Percentiles rank a stretch among this genome's conserved stretches.
Conservation (phyloP, 108 stramenopile genomes). For the Cyclotella distinguenda region DNA sequence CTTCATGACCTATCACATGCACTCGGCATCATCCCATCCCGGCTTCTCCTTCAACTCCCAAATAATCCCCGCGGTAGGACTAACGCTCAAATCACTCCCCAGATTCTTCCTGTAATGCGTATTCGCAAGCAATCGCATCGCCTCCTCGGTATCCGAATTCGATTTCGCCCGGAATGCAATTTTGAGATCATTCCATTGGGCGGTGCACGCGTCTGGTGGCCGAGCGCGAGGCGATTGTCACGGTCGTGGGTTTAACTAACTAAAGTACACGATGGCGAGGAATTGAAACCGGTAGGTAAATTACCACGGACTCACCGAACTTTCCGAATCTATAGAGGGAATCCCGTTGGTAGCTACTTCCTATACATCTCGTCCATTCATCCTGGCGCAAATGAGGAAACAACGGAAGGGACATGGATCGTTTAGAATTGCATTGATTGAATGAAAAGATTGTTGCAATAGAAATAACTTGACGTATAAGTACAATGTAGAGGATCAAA, state of each 20-base stretch:
- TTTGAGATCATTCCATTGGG: slow-evolving; percentile 75
- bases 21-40: slow-evolving; percentile 66
- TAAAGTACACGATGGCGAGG: background rate
- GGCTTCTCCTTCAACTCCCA: slow-evolving; percentile 85
- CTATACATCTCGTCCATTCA: slow-evolving; percentile 81
- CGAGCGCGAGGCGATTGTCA: background rate
- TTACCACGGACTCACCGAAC: slow-evolving; percentile 42
- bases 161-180: slow-evolving; percentile 63
- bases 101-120: slow-evolving; percentile 67
- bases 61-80: slow-evolving; percentile 80
- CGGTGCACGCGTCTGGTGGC: slow-evolving; percentile 55
- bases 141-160: slow-evolving; percentile 47
- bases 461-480: too few relatives aligned
- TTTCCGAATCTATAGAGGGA: slow-evolving; percentile 71
- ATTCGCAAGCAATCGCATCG: slow-evolving; percentile 47
- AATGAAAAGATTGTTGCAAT: too few relatives aligned
- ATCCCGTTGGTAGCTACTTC: slow-evolving; percentile 71
- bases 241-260: too few relatives aligned
- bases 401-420: too few relatives aligned
- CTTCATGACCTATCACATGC: too few relatives aligned
- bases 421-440: too few relatives aligned
- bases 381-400: slow-evolving; percentile 18
- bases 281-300: background rate
- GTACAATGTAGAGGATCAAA: too few relatives aligned
- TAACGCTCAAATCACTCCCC: slow-evolving; percentile 60